Conservation (phyloP, 2,329 filamentous ascomycete species). For the Calonectria pseudoreteaudii region DNA sequence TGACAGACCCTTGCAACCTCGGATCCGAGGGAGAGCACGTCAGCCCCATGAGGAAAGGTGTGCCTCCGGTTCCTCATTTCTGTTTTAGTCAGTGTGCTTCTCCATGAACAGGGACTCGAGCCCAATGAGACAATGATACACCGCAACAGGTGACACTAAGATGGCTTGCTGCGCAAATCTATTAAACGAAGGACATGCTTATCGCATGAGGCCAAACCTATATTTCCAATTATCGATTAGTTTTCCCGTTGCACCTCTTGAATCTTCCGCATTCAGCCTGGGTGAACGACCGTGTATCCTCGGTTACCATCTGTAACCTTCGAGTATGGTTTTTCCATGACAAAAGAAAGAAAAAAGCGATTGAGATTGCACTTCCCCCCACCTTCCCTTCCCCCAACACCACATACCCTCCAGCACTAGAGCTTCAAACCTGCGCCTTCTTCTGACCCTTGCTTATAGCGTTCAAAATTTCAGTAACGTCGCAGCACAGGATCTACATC, state of each 20-base stretch:
- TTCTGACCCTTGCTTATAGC: background rate
- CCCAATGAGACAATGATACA: too few relatives aligned
- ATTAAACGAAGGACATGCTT: too few relatives aligned
- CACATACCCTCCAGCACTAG: background rate
- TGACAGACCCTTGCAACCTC: background rate
- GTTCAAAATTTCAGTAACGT: background rate
- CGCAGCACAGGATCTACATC: background rate
- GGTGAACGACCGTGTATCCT: background rate
- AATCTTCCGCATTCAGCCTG: background rate
- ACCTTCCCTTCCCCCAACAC: background rate
- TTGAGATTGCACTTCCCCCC: background rate
- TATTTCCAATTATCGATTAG: background rate
- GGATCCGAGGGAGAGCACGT: background rate
- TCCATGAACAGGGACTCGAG: background rate
- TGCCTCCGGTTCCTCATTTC: background rate
- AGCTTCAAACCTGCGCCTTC: background rate
- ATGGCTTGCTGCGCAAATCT: background rate
- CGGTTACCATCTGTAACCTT: background rate
- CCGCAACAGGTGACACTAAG: background rate
- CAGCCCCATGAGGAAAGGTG: background rate
- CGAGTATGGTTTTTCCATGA: background rate
- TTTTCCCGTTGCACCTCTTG: background rate
- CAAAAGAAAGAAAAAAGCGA: background rate
- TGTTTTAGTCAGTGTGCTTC: background rate
- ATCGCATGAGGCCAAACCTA: background rate